Base-by-base conservation (phyloP, 2,329 filamentous ascomycete genomes). In the Massarina eburnea region DNA sequence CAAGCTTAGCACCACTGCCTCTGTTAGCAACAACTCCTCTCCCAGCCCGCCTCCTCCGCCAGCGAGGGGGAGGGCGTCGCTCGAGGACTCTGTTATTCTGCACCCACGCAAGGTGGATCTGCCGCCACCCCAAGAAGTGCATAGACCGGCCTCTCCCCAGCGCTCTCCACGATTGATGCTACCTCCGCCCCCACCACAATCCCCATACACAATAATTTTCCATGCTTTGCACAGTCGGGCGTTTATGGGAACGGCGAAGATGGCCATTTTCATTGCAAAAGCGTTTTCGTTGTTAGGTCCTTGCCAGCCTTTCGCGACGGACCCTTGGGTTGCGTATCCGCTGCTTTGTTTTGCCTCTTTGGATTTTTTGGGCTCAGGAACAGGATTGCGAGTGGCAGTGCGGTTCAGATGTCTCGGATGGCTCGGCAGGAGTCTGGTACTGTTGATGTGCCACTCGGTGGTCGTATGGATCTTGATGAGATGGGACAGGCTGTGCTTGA, bases 291-390 rank as follows among this genome's bases (percentile, higher is more conserved):
- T 94, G 8, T 77, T 80, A 2, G 76, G 79, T 37, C 80, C 85
- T 1, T 96, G 91, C 66, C 83, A 82, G 64, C 90, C 90, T 0
- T 84, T 84, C 46, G 82, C 83, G 34, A 77, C 82, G n/a, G 84
- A 80, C 35, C 74, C 82, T 6, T 80, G 80, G 66, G 71, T 91
- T 4, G 76, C 83, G 4, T 84, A 86, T 54, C 83, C 86, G 3
- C 73, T 95, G 2, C 71, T 95, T 4, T 70, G 80, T 3, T 67
- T 92, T 7, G 89, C 89, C 8, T 82, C 80, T 1, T 57, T 90
- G 10, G 89, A 91, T 52, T 68, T 81, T 14, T 59, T 72, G 1
- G 53, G 69, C 2, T 51, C 72, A 14, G 55, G 57, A 2, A 33
- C 57, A 10, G 49, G 50, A 1, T 38, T 58, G 3, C 37, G 12